Conservation (phyloP, 2,329 filamentous ascomycete species). For the Colletotrichum sansevieriae region DNA sequence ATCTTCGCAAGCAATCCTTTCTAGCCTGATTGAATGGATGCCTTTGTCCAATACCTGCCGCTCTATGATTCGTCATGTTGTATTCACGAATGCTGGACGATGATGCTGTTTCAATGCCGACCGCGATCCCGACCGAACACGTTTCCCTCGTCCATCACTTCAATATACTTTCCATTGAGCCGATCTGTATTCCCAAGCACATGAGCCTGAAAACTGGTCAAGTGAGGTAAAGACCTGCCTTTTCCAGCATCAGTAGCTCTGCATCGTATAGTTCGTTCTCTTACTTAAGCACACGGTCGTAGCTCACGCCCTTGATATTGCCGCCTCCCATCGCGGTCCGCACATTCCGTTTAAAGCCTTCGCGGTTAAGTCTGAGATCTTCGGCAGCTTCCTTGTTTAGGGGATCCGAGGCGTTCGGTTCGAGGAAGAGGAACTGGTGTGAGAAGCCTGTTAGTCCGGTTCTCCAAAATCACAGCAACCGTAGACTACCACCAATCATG, state of each 20-base stretch:
- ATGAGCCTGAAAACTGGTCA: too few relatives aligned
- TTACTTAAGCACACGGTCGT: slow-evolving; percentile 83
- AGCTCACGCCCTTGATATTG: slow-evolving; percentile 76
- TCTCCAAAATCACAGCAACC: neutral
- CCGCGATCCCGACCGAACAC: slow-evolving; percentile 27
- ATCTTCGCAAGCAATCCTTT: neutral
- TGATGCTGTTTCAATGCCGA: slow-evolving; percentile 38
- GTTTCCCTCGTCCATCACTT: neutral
- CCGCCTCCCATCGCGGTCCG: slow-evolving; percentile 86
- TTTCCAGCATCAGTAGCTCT: neutral
- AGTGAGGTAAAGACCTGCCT: neutral
- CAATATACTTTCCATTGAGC: too few relatives aligned
- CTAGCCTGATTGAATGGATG: slow-evolving; percentile 16
- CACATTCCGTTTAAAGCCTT: slow-evolving; percentile 93
- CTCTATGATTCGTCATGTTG: slow-evolving; percentile 33
- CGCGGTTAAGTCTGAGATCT: slow-evolving; percentile 86
- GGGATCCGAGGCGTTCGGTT: slow-evolving; percentile 97
- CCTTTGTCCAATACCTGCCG: slow-evolving; percentile 13
- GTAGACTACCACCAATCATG: slow-evolving; percentile 7
- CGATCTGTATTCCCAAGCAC: too few relatives aligned
- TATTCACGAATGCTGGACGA: slow-evolving; percentile 39
- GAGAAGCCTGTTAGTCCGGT: slow-evolving; percentile 44
- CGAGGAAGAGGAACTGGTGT: slow-evolving; percentile 90
- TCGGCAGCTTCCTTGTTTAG: slow-evolving; percentile 98
- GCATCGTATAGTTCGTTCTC: neutral